Evolutionary conservation across 2,329 filamentous ascomycete genomes (phyloP).

Genomic region (Phoma sp.): DNA sequence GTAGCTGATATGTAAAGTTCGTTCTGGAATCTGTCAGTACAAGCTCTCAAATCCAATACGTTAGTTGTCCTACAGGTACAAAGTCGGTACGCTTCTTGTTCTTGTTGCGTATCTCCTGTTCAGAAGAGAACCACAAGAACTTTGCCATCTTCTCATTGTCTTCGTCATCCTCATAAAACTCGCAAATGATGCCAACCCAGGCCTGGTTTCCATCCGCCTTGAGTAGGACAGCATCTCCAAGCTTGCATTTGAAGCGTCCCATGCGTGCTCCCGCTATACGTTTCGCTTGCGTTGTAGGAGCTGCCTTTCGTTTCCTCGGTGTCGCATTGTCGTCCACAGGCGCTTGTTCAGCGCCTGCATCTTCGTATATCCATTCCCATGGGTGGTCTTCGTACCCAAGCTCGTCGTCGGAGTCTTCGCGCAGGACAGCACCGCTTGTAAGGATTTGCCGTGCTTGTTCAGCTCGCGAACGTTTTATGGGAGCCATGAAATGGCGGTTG

Average conservation of each 20-base stretch:
- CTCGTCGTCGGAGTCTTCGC: constrained; percentile 90
- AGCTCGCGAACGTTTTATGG: constrained; percentile 49
- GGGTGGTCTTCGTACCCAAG: constrained; percentile 63
- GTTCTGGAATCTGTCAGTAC: constrained; percentile 62
- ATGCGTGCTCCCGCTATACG: constrained; percentile 82
- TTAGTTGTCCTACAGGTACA: constrained; percentile 64
- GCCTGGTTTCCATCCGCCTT: constrained; percentile 90
- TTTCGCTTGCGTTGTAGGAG: constrained; percentile 30
- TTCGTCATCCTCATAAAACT: constrained; percentile 72
- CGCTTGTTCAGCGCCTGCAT: constrained; percentile 27
- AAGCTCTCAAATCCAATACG: not conserved
- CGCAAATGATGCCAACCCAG: constrained; percentile 89
- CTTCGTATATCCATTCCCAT: constrained; percentile 65
- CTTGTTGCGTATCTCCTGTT: constrained; percentile 85
- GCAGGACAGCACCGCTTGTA: constrained; percentile 67
- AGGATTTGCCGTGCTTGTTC: constrained; percentile 60
- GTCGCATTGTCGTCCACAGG: constrained; percentile 33
- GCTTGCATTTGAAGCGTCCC: constrained; percentile 78
- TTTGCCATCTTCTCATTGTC: constrained; percentile 76
- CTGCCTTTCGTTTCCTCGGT: constrained; percentile 44
- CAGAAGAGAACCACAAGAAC: constrained; percentile 96
- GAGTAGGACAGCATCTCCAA: constrained; percentile 86
- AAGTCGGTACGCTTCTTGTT: constrained; percentile 83
- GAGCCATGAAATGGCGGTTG: constrained; percentile 46
- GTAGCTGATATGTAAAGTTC: constrained; percentile 91